Evolutionary conservation across 2,329 filamentous ascomycete species (phyloP), one percentile per base, ranked within the genome.

Genomic region (Rutstroemia sp.): DNA sequence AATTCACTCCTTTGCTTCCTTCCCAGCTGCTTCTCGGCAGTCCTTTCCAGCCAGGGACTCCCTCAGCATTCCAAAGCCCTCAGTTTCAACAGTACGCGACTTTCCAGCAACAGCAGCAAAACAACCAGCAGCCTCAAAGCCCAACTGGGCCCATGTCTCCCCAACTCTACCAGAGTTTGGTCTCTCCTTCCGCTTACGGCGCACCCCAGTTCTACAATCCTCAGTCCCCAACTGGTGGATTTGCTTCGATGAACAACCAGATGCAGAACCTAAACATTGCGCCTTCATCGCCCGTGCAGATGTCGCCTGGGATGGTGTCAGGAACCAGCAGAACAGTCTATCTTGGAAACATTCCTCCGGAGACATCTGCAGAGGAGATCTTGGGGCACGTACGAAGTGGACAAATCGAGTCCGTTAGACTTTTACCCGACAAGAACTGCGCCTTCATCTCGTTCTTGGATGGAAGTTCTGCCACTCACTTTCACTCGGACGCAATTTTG

Each of bases 371-470:
- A 8, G 94, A 99, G 75, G 94, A 99, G 75, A 96, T 99, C 62
- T 78, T 99, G 56, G 88, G 92, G 62, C 94, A 99, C 69, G 94
- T 99, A 58, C 84, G 94, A 62, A 97, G 94, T 73, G 94, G 94
- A 23, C 94, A 97, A 71, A 97, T 99, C 67, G 94, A 99, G 77
- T 97, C 94, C n/a, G 94, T 99, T 53, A 88, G 94, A 65, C 81
- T 99, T 63, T 79, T 99, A 55, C 90, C 92, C 23, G 94, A 99
- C 75, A 99, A 97, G 89, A 99, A 97, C 80, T 99, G 94, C 70
- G 94, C 94, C 57, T 99, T 99, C 79, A 97, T 99, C 71, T 99
- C 94, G 7, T 99, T 99, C 78, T 79, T 99, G 63, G 94, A 99
- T 69, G 91, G 92, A 67, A 96, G 92, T 76, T 96, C 94, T 30